Conservation (phyloP, 495 filamentous ascomycete species). For the Neurospora sp. region DNA sequence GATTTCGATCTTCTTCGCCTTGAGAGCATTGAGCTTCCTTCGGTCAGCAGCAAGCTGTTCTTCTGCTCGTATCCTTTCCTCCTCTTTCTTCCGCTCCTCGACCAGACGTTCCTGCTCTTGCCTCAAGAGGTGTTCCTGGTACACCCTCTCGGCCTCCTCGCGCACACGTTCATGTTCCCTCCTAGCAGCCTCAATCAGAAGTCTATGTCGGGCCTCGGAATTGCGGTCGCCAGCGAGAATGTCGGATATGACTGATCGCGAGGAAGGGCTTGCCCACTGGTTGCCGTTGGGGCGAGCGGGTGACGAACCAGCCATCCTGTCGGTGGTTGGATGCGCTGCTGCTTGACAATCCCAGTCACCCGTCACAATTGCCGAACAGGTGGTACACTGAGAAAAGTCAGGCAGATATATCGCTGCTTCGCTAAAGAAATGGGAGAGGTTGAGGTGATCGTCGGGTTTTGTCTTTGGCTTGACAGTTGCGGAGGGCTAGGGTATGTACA, state of each 20-base stretch:
- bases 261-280: conserved; percentile 24
- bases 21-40: conserved; percentile 31
- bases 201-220: conserved; percentile 41
- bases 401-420: neutral
- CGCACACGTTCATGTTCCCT: conserved; percentile 54
- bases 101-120: conserved; percentile 36
- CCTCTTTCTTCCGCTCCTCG: conserved; percentile 39
- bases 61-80: conserved; percentile 41
- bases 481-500: neutral
- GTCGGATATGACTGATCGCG: conserved; percentile 24
- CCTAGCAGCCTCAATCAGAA: conserved; percentile 52
- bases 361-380: neutral
- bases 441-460: neutral
- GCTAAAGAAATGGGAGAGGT: neutral
- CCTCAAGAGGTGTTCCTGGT: conserved; percentile 33
- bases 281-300: conserved; percentile 23
- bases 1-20: conserved; percentile 31
- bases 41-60: conserved; percentile 31
- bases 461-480: neutral
- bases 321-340: neutral
- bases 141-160: conserved; percentile 45
- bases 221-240: conserved; percentile 31
- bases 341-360: neutral
- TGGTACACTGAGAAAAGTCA: neutral
- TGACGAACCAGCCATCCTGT: conserved; percentile 30